A percentile compares a stretch with the other conserved stretches of the same genome.
Evolutionary conservation across 73 alveolate species (phyloP).

Genomic region (Paramecium sexaurelia): DNA sequence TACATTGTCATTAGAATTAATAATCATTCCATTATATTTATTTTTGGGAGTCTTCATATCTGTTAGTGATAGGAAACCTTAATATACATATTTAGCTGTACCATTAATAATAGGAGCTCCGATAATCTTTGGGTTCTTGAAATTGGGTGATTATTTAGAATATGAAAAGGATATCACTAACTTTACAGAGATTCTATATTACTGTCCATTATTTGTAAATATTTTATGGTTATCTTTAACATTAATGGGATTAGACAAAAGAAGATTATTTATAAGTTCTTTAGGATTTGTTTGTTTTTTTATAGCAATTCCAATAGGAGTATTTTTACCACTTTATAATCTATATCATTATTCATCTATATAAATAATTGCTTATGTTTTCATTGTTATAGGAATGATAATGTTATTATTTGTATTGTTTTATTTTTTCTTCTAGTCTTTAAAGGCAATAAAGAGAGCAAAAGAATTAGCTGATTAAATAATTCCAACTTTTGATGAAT

Average conservation of each 20-base stretch:
- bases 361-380: neutral
- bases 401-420: neutral
- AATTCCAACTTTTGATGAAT: conserved; percentile 28
- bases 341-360: neutral
- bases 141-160: neutral
- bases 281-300: conserved; percentile 30
- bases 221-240: neutral
- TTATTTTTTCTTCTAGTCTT: neutral
- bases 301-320: conserved; percentile 49
- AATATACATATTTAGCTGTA: neutral
- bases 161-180: neutral
- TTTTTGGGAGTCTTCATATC: conserved; percentile 30
- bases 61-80: neutral
- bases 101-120: conserved; percentile 29
- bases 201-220: neutral
- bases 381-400: neutral
- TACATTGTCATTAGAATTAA: neutral
- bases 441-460: neutral
- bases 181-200: neutral
- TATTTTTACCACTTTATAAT: conserved; percentile 6
- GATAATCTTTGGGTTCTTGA: neutral
- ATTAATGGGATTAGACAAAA: conserved; percentile 21
- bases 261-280: neutral
- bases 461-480: neutral
- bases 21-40: conserved; percentile 1